Evolutionary conservation across 2,329 filamentous ascomycete genomes (phyloP).

Genomic region (Epichloe elymi): DNA sequence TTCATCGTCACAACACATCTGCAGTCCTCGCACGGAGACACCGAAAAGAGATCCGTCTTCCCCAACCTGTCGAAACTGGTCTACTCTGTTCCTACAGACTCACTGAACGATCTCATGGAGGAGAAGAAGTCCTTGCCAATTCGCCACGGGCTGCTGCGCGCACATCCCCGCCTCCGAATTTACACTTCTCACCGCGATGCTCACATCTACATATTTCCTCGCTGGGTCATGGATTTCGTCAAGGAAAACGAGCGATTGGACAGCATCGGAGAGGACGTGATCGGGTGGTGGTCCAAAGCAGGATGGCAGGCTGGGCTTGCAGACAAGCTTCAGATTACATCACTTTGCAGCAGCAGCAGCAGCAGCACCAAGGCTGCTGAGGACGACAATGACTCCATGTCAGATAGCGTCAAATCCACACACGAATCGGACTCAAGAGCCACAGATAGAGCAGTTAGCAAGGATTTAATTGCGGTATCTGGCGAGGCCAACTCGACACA

Average conservation of each 20-base stretch:
- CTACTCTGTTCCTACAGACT: slow-evolving; percentile 80
- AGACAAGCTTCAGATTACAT: slow-evolving; percentile 60
- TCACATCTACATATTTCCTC: slow-evolving; percentile 88
- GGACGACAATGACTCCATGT: slow-evolving; percentile 23
- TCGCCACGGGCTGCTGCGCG: slow-evolving; percentile 61
- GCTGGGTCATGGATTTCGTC: slow-evolving; percentile 80
- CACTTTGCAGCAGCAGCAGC: slow-evolving; percentile 38
- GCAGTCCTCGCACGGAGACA: slow-evolving; percentile 32
- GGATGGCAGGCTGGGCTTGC: slow-evolving; percentile 75
- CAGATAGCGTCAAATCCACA: slow-evolving; percentile 16
- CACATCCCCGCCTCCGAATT: slow-evolving; percentile 65
- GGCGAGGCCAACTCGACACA: background rate
- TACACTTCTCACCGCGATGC: slow-evolving; percentile 77
- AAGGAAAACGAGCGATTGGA: slow-evolving; percentile 69
- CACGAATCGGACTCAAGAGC: slow-evolving; percentile 12
- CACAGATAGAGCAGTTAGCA: slow-evolving; percentile 3
- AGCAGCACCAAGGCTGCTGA: slow-evolving; percentile 21
- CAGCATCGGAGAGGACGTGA: slow-evolving; percentile 78
- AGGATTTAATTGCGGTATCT: background rate
- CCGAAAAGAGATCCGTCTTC: slow-evolving; percentile 47
- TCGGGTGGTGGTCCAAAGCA: slow-evolving; percentile 93
- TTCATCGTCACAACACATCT: slow-evolving; percentile 72
- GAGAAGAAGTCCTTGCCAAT: slow-evolving; percentile 60
- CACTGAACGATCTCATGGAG: slow-evolving; percentile 70
- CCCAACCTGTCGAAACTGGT: slow-evolving; percentile 63